phyloP scores from a whole-genome alignment of 1,139 yeast genomes.

The Taphrina confusa region DNA sequence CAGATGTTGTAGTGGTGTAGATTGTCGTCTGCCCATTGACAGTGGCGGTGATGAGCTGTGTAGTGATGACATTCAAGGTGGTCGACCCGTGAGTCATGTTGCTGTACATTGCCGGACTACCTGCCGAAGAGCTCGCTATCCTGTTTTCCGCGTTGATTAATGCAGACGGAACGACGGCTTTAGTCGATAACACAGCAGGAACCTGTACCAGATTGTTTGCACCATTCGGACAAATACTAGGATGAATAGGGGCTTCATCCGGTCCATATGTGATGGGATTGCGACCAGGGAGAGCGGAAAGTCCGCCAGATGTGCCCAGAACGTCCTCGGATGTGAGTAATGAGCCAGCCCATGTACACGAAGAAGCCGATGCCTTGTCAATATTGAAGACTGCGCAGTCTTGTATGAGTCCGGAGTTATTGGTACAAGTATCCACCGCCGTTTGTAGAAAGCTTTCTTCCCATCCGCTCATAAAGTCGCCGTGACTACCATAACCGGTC shows the following conservation, averaged over 20 bases:
- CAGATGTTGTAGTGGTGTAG: background rate
- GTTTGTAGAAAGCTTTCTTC: conserved; percentile 32
- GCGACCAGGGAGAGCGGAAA: conserved; percentile 32
- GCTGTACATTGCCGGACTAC: background rate
- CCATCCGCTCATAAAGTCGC: conserved; percentile 37
- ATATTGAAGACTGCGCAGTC: conserved; percentile 35
- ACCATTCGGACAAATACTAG: conserved; percentile 6
- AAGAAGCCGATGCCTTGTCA: background rate
- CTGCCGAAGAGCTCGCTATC: background rate
- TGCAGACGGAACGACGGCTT: background rate
- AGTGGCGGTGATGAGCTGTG: background rate
- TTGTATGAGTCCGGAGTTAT: conserved; percentile 33
- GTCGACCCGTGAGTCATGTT: background rate
- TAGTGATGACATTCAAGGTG: background rate
- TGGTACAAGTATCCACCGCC: conserved; percentile 34
- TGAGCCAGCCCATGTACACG: conserved; percentile 20
- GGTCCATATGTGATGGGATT: conserved; percentile 34
- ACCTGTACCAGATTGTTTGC: background rate
- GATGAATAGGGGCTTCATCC: conserved; percentile 17
- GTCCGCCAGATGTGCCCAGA: conserved; percentile 1
- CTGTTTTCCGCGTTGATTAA: background rate
- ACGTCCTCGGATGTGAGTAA: conserved; percentile 18
- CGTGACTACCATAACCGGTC: conserved; percentile 37
- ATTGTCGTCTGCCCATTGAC: background rate
- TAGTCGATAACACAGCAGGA: background rate